phyloP scores from a whole-genome alignment of 768 basidiomycete species.

The Tulasnella sp. region DNA sequence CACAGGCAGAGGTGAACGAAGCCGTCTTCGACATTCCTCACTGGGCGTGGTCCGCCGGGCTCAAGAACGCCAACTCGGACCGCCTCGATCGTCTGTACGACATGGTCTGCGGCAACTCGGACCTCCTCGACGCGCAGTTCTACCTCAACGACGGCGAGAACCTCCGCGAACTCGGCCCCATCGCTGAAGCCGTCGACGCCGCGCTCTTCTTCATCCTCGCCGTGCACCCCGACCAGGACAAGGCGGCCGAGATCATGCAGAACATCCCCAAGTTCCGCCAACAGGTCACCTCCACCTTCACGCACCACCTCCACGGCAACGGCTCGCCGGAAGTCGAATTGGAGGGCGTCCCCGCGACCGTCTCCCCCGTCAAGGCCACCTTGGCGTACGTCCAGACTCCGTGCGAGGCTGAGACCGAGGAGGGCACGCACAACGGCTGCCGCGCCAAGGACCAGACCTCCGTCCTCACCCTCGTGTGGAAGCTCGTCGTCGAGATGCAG shows the following conservation, averaged over 20 bases:
- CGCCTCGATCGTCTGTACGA: neutral
- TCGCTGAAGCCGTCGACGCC: constrained; percentile 52
- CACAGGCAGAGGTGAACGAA: neutral
- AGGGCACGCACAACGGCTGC: constrained; percentile 44
- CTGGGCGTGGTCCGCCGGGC: neutral
- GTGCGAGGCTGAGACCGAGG: constrained; percentile 50
- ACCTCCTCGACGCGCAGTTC: constrained; percentile 20
- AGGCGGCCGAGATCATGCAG: constrained; percentile 55
- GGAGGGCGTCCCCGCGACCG: constrained; percentile 70
- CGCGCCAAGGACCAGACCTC: constrained; percentile 16
- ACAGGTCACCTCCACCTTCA: constrained; percentile 53
- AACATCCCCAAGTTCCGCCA: constrained; percentile 57
- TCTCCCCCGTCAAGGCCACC: constrained; percentile 78
- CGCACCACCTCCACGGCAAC: constrained; percentile 53
- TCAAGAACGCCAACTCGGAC: neutral
- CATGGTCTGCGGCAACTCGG: neutral
- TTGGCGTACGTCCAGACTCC: constrained; percentile 85
- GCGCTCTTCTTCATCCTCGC: constrained; percentile 79
- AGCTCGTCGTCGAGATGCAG: constrained; percentile 91
- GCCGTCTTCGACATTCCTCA: neutral
- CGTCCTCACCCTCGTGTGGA: constrained; percentile 78
- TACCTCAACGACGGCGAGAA: constrained; percentile 34
- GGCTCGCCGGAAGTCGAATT: constrained; percentile 51
- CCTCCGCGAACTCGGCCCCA: constrained; percentile 24
- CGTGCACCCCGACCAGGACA: constrained; percentile 59